Conservation (phyloP, 805 yeast species). For the Ogataea wickerhamii region DNA sequence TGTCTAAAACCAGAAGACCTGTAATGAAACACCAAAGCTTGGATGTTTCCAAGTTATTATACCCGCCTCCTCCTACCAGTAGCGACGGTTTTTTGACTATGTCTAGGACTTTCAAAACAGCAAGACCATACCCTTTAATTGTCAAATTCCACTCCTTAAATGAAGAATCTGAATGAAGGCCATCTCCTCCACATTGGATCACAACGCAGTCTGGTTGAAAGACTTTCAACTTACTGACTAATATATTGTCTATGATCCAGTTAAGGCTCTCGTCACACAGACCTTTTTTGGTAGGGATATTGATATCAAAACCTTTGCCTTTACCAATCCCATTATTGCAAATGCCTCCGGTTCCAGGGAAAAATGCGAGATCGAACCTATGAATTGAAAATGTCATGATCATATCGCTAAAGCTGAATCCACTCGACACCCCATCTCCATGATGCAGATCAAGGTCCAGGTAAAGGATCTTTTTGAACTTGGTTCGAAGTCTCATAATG, state of each 20-base stretch:
- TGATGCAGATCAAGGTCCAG: constrained; percentile 75
- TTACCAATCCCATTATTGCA: constrained; percentile 36
- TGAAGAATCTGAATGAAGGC: constrained; percentile 55
- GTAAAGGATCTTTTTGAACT: constrained; percentile 48
- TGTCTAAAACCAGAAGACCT: constrained; percentile 20
- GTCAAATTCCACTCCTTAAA: constrained; percentile 69
- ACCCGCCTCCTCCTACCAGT: constrained; percentile 77
- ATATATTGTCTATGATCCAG: constrained; percentile 36
- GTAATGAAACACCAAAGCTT: constrained; percentile 55
- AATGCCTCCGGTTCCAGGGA: constrained; percentile 64
- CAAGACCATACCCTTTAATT: constrained; percentile 43
- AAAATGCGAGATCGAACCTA: constrained; percentile 61
- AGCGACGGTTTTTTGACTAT: constrained; percentile 35
- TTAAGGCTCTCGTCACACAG: constrained; percentile 43
- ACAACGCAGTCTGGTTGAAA: constrained; percentile 53
- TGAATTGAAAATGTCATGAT: constrained; percentile 65
- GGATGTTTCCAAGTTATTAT: constrained; percentile 57
- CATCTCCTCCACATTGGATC: constrained; percentile 73
- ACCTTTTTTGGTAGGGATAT: constrained; percentile 58
- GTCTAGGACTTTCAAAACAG: constrained; percentile 30
- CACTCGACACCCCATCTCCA: constrained; percentile 75
- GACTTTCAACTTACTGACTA: constrained; percentile 38
- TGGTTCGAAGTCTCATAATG: constrained; percentile 47
- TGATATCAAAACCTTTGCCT: constrained; percentile 39
- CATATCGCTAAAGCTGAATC: constrained; percentile 52